Evolutionary conservation across 2,329 filamentous ascomycete species (phyloP).

Genomic region (Aspergillus sp.): DNA sequence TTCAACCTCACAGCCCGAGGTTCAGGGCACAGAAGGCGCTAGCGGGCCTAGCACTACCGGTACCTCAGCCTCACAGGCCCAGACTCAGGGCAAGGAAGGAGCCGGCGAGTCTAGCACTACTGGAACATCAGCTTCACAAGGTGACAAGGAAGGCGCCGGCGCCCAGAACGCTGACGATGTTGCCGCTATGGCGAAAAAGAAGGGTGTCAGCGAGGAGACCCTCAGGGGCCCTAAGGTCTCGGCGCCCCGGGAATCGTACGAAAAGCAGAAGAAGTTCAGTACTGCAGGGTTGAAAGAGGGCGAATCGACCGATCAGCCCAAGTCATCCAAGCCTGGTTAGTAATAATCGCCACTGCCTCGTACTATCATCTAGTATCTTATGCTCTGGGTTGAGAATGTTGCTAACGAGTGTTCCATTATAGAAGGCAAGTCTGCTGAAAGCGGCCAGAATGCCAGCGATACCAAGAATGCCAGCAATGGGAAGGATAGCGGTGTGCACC

Average conservation of each 20-base stretch:
- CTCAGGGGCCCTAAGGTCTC: constrained; percentile 29
- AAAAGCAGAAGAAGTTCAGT: constrained; percentile 30
- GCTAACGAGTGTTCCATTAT: neutral
- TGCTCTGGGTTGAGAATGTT: neutral
- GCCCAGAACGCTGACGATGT: neutral
- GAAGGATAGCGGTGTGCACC: neutral
- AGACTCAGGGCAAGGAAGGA: neutral
- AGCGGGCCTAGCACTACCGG: neutral
- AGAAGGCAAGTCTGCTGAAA: neutral
- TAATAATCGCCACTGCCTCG: neutral
- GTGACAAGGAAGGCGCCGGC: neutral
- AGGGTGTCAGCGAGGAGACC: constrained; percentile 29
- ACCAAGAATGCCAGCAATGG: neutral
- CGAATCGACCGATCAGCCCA: neutral
- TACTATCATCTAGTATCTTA: neutral
- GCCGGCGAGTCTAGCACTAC: neutral
- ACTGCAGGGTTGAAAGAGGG: constrained; percentile 3
- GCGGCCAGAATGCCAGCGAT: neutral
- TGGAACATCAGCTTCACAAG: too few species aligned
- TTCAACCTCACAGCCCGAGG: too few species aligned
- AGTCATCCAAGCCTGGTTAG: neutral
- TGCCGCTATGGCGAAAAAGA: constrained; percentile 1
- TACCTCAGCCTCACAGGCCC: neutral
- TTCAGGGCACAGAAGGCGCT: neutral
- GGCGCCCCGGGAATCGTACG: constrained; percentile 23